These are phyloP conservation scores for Pelagophyceae sp. DNA, from an alignment of 352 stramenopile genomes.

Conservation along the genomic window DNA sequence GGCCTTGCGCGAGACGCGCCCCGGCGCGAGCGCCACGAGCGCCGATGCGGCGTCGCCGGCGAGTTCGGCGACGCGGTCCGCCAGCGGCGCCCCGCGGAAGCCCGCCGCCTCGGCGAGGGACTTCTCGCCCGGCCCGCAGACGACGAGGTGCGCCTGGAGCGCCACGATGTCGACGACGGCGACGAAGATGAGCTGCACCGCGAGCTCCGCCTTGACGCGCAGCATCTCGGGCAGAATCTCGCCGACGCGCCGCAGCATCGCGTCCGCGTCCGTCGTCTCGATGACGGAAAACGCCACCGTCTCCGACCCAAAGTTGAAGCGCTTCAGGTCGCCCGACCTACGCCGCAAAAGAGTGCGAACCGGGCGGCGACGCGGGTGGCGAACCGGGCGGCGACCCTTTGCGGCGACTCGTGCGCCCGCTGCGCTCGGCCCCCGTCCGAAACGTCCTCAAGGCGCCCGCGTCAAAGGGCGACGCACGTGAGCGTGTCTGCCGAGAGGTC, in stretches of 20 bases:
- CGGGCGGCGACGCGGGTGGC: too few relatives aligned
- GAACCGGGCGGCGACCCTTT: too few relatives aligned
- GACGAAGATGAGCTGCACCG: conserved; percentile 36
- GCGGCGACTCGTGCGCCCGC: too few relatives aligned
- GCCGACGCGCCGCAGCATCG: conserved; percentile 37
- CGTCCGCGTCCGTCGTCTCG: conserved; percentile 46
- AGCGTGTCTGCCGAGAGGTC: conserved; percentile 35
- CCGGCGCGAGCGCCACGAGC: neutral
- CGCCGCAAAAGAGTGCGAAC: too few relatives aligned
- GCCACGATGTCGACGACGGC: conserved; percentile 56
- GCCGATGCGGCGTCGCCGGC: neutral
- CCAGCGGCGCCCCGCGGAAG: conserved; percentile 29
- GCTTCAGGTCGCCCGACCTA: conserved; percentile 32
- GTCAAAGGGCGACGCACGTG: too few relatives aligned
- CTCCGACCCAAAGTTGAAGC: conserved; percentile 35
- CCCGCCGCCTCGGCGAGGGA: conserved; percentile 36
- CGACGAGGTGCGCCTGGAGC: conserved; percentile 39
- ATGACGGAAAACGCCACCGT: conserved; percentile 44
- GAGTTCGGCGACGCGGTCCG: neutral
- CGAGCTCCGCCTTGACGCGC: conserved; percentile 34
- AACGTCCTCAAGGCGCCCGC: conserved; percentile 51
- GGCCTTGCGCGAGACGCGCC: conserved; percentile 26
- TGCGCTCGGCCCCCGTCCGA: conserved; percentile 24
- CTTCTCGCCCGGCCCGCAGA: conserved; percentile 36
- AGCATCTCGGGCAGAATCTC: conserved; percentile 47